These are phyloP conservation scores for Candida pseudofarinosa DNA, from an alignment of 805 yeast species.

Conservation along the genomic window DNA sequence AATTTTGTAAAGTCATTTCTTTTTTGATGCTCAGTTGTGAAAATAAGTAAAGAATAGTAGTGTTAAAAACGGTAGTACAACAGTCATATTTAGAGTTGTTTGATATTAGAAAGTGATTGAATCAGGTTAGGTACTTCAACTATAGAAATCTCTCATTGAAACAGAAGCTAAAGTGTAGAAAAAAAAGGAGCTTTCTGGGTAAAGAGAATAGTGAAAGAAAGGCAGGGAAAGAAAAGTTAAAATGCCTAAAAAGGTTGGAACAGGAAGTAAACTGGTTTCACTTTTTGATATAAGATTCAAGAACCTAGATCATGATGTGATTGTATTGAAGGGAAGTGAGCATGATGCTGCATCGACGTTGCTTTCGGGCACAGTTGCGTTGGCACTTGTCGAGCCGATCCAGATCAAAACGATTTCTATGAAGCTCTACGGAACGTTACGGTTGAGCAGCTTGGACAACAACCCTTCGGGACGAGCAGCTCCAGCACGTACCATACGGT, in stretches of 20 bases:
- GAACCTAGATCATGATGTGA: slow-evolving; percentile 70
- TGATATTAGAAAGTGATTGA: no score
- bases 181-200: neutral
- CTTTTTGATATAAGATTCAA: slow-evolving; percentile 52
- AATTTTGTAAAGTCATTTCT: neutral
- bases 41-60: neutral
- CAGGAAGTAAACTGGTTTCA: slow-evolving; percentile 23
- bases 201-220: neutral
- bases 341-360: slow-evolving; percentile 74
- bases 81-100: neutral
- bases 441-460: slow-evolving; percentile 61
- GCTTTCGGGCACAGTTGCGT: slow-evolving; percentile 71
- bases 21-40: neutral
- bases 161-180: slow-evolving; percentile 2
- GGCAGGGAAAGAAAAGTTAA: neutral
- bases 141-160: slow-evolving; percentile 3
- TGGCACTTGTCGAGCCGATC: slow-evolving; percentile 73
- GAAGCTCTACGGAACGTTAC: slow-evolving; percentile 62
- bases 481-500: slow-evolving; percentile 43
- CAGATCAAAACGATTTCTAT: slow-evolving; percentile 61
- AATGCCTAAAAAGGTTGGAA: slow-evolving; percentile 6
- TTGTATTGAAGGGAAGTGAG: slow-evolving; percentile 75
- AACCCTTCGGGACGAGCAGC: neutral
- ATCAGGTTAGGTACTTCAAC: slow-evolving; percentile 4
- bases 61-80: slow-evolving; percentile 4